Evolutionary conservation across 2,329 filamentous ascomycete species (phyloP).

Genomic region (Trichoderma harzianum): DNA sequence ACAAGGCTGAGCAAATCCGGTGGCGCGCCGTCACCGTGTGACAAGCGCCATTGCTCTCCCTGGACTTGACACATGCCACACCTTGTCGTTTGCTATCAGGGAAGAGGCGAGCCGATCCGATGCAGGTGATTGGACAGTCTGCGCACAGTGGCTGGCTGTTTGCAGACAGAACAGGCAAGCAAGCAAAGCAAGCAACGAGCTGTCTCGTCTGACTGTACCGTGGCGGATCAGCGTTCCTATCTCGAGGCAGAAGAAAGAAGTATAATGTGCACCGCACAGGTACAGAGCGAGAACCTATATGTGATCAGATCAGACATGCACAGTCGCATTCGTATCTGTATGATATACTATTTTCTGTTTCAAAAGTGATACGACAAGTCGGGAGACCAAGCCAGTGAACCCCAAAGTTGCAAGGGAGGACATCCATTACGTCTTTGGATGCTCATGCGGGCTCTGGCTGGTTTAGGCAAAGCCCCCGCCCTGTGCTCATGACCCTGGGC

Average conservation of each 20-base stretch:
- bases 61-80: constrained; percentile 3
- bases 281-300: background rate
- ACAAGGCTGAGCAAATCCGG: constrained; percentile 6
- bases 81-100: background rate
- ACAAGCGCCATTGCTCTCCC: background rate
- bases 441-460: constrained; percentile 9
- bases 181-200: background rate
- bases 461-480: constrained; percentile 18
- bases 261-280: background rate
- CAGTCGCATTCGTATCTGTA: background rate
- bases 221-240: background rate
- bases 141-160: background rate
- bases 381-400: background rate
- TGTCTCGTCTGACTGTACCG: background rate
- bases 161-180: background rate
- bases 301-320: background rate
- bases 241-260: background rate
- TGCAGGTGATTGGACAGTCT: background rate
- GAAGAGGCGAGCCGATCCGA: background rate
- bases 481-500: constrained; percentile 18
- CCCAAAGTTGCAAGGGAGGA: background rate
- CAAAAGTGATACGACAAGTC: background rate
- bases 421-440: constrained; percentile 10
- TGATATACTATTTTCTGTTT: background rate
- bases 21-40: constrained; percentile 12